Conservation (phyloP, 1,284 basidiomycete genomes). For the Megacollybia platyphylla region DNA sequence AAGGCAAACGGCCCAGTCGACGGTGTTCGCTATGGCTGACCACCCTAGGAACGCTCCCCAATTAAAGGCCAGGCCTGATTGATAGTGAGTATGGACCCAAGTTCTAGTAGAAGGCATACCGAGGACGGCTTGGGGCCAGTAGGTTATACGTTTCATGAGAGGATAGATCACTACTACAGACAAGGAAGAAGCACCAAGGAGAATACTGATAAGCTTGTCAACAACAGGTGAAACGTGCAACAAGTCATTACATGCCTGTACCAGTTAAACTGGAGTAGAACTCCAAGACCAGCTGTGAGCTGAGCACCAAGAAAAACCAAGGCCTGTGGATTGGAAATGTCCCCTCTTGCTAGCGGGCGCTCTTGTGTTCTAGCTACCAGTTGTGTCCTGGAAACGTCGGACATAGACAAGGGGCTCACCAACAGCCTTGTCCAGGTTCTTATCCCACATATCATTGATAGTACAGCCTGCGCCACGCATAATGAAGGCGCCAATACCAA, state of each 20-base stretch:
- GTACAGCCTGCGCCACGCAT: slow-evolving; percentile 99
- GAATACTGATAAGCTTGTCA: slow-evolving; percentile 43
- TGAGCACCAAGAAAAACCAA: slow-evolving; percentile 78
- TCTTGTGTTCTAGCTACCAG: slow-evolving; percentile 28
- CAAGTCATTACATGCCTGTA: slow-evolving; percentile 57
- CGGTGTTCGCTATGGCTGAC: slow-evolving; percentile 80
- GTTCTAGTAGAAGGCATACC: slow-evolving; percentile 29
- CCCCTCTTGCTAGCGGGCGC: slow-evolving; percentile 68
- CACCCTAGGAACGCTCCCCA: slow-evolving; percentile 97
- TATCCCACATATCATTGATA: slow-evolving; percentile 99
- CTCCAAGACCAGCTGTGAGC: slow-evolving; percentile 75
- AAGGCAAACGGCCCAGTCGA: slow-evolving; percentile 75
- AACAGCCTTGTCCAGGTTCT: slow-evolving; percentile 81
- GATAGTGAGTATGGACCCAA: not conserved
- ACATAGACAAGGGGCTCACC: slow-evolving; percentile 42
- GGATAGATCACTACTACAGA: slow-evolving; percentile 87
- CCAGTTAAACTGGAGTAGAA: slow-evolving; percentile 87
- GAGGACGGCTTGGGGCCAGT: slow-evolving; percentile 93
- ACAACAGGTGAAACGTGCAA: not conserved
- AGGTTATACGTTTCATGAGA: slow-evolving; percentile 93
- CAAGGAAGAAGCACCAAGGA: slow-evolving; percentile 84
- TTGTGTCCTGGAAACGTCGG: not conserved
- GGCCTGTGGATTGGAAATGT: slow-evolving; percentile 70
- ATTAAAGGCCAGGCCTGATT: slow-evolving; percentile 83
- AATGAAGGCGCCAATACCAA: slow-evolving; percentile 83